Base-by-base conservation (phyloP, 257 asterid species). In the Petunia axillaris region DNA sequence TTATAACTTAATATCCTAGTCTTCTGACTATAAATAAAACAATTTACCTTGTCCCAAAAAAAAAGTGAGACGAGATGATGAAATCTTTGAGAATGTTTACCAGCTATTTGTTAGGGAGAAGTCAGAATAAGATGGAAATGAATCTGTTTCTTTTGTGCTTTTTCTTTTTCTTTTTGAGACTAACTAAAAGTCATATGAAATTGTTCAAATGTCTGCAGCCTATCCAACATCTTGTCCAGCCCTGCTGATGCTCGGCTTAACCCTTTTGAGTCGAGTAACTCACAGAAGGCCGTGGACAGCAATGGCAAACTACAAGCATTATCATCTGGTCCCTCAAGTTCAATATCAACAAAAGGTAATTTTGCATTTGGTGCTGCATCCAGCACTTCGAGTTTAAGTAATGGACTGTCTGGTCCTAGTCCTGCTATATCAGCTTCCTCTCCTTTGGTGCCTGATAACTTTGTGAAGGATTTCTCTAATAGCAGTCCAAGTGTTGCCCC, bases 141-240 rank as follows among this genome's bases (percentile, higher is more conserved):
- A 67, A 62, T 40, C 15, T 14, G 46, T 15, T 16, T 71, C 43
- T 60, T 48, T 16, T 60, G 9, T 54, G 80, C 9, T 44, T 66
- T 38, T 4, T 36, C 9, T 40, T 3, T 25, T 55, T 44, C 48
- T 35, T 37, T 39, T 68, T 13, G 10, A 35, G 6, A 9, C 48
- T 57, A 59, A 14, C 46, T 75, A 50, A 5, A 13, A 70, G 68
- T 46, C 62, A 58, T 78, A 62, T 78, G 52, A 79, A 79, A 75
- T 14, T 64, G 74, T 70, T 82, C 50, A 54, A 75, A 70, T 67
- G 40, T 80, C 37, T 83, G 87, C 97, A 91, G 98, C 85, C 67
- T 83, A 80, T 80, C 64, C 66, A 77, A 68, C 66, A 50, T 37
- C 36, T 64, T 40, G 71, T 82, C 91, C 36, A 64, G 68, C 76